These are phyloP conservation scores for Penicillium sp. DNA, from an alignment of 2,329 filamentous ascomycete genomes.

Conservation along the genomic window DNA sequence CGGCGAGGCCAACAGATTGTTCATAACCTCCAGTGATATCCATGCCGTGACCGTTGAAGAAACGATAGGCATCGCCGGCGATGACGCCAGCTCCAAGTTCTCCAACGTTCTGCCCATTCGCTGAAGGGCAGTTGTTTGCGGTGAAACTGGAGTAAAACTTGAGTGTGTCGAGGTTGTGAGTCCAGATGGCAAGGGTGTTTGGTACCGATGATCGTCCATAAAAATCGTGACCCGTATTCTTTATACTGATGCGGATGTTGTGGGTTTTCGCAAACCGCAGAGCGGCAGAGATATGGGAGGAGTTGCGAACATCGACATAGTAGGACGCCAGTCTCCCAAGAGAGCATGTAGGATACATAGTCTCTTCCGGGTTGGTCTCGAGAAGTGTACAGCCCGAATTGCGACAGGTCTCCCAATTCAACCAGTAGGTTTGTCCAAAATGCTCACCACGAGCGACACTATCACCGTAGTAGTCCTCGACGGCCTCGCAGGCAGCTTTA, in stretches of 20 bases:
- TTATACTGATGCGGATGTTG: not conserved
- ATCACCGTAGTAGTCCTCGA: slow-evolving; percentile 1
- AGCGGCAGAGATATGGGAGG: slow-evolving; percentile 14
- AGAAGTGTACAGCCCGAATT: not conserved
- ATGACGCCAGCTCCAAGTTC: slow-evolving; percentile 17
- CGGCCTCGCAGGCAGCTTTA: not conserved
- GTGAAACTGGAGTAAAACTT: slow-evolving; percentile 22
- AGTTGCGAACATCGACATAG: not conserved
- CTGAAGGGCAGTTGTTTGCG: slow-evolving; percentile 11
- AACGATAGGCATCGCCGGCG: slow-evolving; percentile 11
- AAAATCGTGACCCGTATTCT: not conserved
- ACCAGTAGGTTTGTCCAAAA: slow-evolving; percentile 3
- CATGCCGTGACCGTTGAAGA: slow-evolving; percentile 4
- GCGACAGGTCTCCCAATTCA: slow-evolving; percentile 9
- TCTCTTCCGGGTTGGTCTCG: not conserved
- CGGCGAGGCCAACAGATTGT: slow-evolving; percentile 50
- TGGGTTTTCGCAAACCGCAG: not conserved
- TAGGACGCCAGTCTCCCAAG: not conserved
- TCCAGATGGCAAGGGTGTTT: not conserved
- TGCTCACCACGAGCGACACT: not conserved
- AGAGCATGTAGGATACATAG: not conserved
- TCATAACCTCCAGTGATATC: slow-evolving; percentile 11
- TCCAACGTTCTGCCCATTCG: slow-evolving; percentile 49
- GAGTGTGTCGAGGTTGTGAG: not conserved
- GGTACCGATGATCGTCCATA: not conserved